Percentiles rank a stretch among this genome's conserved stretches.
Evolutionary conservation across 768 basidiomycete species (phyloP).

Genomic region (Austroboletus eburneus): DNA sequence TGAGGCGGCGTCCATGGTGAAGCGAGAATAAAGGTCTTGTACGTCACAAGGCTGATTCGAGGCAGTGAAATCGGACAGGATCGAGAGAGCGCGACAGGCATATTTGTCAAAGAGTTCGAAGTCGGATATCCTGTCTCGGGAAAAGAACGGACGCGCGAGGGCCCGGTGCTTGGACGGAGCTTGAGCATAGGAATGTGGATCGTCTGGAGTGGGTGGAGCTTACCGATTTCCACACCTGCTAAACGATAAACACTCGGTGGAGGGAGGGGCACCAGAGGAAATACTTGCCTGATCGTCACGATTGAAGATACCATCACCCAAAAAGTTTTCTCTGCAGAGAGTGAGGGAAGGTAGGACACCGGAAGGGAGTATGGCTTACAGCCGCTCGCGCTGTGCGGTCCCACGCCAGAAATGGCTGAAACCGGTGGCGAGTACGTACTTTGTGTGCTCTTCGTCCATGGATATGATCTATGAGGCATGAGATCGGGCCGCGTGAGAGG

Average conservation of each 20-base stretch:
- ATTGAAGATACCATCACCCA: slow-evolving; percentile 78
- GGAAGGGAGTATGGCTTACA: slow-evolving; percentile 39
- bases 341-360: slow-evolving; percentile 8
- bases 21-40: slow-evolving; percentile 65
- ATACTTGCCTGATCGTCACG: slow-evolving; percentile 61
- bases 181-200: slow-evolving; percentile 6
- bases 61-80: slow-evolving; percentile 41
- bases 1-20: slow-evolving; percentile 67
- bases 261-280: background rate
- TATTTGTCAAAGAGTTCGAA: slow-evolving; percentile 65
- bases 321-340: slow-evolving; percentile 39
- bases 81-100: slow-evolving; percentile 42
- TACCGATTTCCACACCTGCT: slow-evolving; percentile 63
- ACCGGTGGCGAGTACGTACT: slow-evolving; percentile 61
- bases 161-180: slow-evolving; percentile 48
- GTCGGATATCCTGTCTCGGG: slow-evolving; percentile 66
- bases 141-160: slow-evolving; percentile 70
- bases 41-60: slow-evolving; percentile 49
- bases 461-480: slow-evolving; percentile 51
- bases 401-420: slow-evolving; percentile 70
- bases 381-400: slow-evolving; percentile 55
- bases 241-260: slow-evolving; percentile 5
- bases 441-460: slow-evolving; percentile 68
- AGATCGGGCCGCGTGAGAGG: background rate
- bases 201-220: background rate